phyloP scores from a whole-genome alignment of 176 grass and related monocot genomes.

The Olyra latifolia region DNA sequence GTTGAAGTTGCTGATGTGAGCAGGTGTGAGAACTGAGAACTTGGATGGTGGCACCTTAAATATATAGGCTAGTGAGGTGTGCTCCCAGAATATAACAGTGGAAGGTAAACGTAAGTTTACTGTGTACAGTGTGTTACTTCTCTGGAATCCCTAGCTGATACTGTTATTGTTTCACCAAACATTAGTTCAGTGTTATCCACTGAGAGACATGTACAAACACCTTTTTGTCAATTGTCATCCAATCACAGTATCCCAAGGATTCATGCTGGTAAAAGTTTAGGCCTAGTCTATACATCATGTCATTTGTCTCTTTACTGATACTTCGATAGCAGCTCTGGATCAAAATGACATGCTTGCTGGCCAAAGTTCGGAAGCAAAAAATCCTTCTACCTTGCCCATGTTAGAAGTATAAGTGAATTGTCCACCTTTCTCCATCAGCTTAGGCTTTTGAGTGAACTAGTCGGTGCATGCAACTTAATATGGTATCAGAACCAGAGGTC shows the following conservation, averaged over 20 bases:
- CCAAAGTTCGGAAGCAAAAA: slow-evolving; percentile 1
- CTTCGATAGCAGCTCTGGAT: slow-evolving; percentile 18
- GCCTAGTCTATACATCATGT: neutral
- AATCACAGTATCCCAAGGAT: neutral
- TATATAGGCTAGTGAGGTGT: slow-evolving; percentile 14
- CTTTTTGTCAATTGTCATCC: neutral
- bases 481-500: no score
- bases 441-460: no score
- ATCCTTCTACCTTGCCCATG: neutral
- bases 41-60: slow-evolving; percentile 33
- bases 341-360: neutral
- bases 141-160: neutral
- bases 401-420: no score
- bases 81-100: slow-evolving; percentile 22
- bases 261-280: slow-evolving; percentile 17
- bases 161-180: slow-evolving; percentile 18
- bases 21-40: slow-evolving; percentile 28
- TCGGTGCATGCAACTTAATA: no score
- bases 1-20: neutral
- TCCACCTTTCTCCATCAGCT: no score
- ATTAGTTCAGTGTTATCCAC: neutral
- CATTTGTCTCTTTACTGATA: slow-evolving; percentile 10
- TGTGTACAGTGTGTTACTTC: neutral
- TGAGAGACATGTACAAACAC: neutral
- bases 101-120: slow-evolving; percentile 18